A percentile compares a stretch with the other conserved stretches of the same genome.
Evolutionary conservation across 2,329 filamentous ascomycete species (phyloP).

Genomic region (Pseudocercospora crystallina): DNA sequence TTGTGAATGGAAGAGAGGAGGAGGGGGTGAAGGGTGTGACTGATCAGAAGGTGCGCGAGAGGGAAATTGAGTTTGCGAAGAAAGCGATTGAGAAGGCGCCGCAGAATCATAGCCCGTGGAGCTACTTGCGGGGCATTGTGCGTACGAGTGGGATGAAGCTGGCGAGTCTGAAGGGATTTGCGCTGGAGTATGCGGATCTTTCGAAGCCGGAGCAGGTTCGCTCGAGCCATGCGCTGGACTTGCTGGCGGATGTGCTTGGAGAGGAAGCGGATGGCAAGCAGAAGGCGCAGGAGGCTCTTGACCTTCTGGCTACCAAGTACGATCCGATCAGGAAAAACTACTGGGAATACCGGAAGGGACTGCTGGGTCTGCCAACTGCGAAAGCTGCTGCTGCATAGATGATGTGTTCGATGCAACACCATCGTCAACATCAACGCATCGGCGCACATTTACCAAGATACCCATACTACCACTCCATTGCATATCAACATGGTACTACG

Average conservation of each 20-base stretch:
- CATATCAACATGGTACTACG: too few relatives aligned
- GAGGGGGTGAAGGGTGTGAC: slow-evolving; percentile 38
- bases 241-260: slow-evolving; percentile 67
- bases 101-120: slow-evolving; percentile 94
- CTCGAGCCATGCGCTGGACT: slow-evolving; percentile 65
- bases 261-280: slow-evolving; percentile 54
- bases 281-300: slow-evolving; percentile 68
- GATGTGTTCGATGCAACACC: too few relatives aligned
- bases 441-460: too few relatives aligned
- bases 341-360: slow-evolving; percentile 74
- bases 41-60: slow-evolving; percentile 61
- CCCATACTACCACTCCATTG: too few relatives aligned
- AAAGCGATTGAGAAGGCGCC: slow-evolving; percentile 74
- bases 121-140: slow-evolving; percentile 78
- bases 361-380: slow-evolving; percentile 37
- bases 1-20: slow-evolving; percentile 68
- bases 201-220: slow-evolving; percentile 52
- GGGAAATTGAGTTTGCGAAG: slow-evolving; percentile 70
- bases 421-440: too few relatives aligned
- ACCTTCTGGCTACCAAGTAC: slow-evolving; percentile 77
- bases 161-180: slow-evolving; percentile 54
- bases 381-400: background rate
- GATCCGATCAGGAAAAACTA: slow-evolving; percentile 90
- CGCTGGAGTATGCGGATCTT: slow-evolving; percentile 53
- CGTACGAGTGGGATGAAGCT: slow-evolving; percentile 60